Base-by-base conservation (phyloP, 331 rosid species). In the Quercus tomentella region DNA sequence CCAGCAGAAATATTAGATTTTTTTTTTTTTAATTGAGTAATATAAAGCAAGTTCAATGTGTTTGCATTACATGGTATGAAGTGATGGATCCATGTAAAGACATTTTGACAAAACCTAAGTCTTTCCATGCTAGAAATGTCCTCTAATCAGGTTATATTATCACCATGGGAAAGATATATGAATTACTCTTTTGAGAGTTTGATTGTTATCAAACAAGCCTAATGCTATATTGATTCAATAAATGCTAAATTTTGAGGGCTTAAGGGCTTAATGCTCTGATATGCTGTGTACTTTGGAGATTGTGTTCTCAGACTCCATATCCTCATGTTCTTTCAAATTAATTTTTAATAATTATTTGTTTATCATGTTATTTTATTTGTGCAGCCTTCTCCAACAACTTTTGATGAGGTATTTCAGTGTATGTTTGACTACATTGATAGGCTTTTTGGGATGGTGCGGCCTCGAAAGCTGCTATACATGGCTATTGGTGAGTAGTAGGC, bases 371-470 rank as follows among this genome's bases (percentile, higher is more conserved):
- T 31, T 56, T 61, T 54, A 58, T 10, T 56, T 71, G 12, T 81
- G 93, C 95, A 96, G 99, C 99, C 98, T 45, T 84, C 98, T 4
- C 98, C 99, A 5, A 89, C 91, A 0, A 88, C 93, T 1, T 96
- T 77, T 17, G 90, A 82, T 20, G 99, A 93, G 88, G 99, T 96
- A 74, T 96, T 96, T 74, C 89, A 92, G 85, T 91, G 97, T 67
- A 96, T 96, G 97, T 93, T 96, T 63, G 98, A 93, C 78, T 96
- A 96, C 80, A 96, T 96, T 77, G 99, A 96, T 35, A 88, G 98
- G 82, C 86, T 96, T 49, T 96, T 93, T 72, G 87, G 80, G 77
- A 93, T 96, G 91, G 99, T 93, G 74, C 94, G 99, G 43, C 99
- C 99, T 51, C 87, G 99, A 78, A 96, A 96, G 89, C 88, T 96